phyloP scores from a whole-genome alignment of 306 rosid species.

The Boehmeria nivea region DNA sequence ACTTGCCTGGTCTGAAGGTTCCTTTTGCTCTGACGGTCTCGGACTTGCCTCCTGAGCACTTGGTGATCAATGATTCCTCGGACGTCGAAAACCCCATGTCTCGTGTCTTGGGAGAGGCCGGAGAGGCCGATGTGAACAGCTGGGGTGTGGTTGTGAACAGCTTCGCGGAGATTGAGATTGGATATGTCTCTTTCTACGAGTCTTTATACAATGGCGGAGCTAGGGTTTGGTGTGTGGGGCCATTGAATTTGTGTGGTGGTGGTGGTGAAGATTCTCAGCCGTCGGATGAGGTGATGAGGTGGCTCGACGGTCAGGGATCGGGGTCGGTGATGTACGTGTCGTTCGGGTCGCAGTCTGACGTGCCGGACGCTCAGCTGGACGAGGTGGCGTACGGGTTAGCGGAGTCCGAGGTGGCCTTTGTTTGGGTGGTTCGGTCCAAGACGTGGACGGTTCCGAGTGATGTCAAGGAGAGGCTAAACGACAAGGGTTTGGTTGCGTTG shows the following conservation, averaged over 20 bases:
- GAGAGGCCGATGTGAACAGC: constrained; percentile 13
- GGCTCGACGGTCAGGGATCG: constrained; percentile 10
- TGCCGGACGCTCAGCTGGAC: constrained; percentile 16
- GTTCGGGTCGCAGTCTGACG: constrained; percentile 17
- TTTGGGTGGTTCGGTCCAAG: constrained; percentile 20
- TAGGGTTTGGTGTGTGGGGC: constrained; percentile 28
- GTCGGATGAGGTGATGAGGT: neutral
- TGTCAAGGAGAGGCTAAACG: constrained; percentile 4
- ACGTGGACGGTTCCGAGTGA: constrained; percentile 21
- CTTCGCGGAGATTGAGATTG: constrained; percentile 17
- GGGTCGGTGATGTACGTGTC: constrained; percentile 19
- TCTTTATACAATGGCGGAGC: neutral
- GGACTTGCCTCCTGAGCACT: constrained; percentile 5
- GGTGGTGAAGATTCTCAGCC: neutral
- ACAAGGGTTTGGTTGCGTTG: constrained; percentile 12
- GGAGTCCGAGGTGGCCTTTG: constrained; percentile 1
- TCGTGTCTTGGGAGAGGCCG: neutral
- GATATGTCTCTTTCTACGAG: constrained; percentile 7
- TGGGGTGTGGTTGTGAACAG: constrained; percentile 29
- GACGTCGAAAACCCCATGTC: neutral
- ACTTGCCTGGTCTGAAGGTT: constrained; percentile 2
- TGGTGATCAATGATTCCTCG: neutral
- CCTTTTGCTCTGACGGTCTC: constrained; percentile 8
- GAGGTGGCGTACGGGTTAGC: constrained; percentile 30
- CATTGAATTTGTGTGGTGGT: constrained; percentile 1